Evolutionary conservation across 192 early-diverging fungal species (phyloP).

Genomic region (Geranomyces variabilis): DNA sequence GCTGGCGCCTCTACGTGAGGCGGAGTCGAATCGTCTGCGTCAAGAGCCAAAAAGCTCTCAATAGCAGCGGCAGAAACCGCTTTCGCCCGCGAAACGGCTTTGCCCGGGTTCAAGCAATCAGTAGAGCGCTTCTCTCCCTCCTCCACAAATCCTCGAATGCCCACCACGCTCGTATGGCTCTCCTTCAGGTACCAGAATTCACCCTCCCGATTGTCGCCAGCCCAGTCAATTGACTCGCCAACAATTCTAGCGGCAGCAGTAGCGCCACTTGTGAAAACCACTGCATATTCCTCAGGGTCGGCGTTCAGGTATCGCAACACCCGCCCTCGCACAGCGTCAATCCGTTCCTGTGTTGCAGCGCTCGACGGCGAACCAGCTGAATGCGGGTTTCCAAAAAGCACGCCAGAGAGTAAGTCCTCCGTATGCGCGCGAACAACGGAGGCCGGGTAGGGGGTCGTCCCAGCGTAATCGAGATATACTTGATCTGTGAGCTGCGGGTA

Average conservation of each 20-base stretch:
- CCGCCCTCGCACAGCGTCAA: conserved; percentile 23
- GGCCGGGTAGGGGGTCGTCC: conserved; percentile 31
- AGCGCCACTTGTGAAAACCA: conserved; percentile 79
- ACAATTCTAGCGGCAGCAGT: conserved; percentile 76
- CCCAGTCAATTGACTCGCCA: conserved; percentile 71
- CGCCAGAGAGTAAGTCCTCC: conserved; percentile 21
- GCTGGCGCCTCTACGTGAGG: background rate
- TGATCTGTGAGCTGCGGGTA: conserved; percentile 38
- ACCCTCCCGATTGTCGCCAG: conserved; percentile 14
- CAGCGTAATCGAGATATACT: conserved; percentile 53
- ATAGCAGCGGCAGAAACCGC: background rate
- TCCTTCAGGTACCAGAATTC: conserved; percentile 65
- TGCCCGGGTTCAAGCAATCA: background rate
- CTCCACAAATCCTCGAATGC: conserved; percentile 63
- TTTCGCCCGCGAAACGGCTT: background rate
- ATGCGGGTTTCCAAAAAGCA: conserved; percentile 45
- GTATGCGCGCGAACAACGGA: conserved; percentile 26
- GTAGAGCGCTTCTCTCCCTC: background rate
- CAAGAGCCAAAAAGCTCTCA: background rate
- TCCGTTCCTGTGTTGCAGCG: conserved; percentile 15
- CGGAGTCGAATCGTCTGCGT: background rate
- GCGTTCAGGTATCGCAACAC: conserved; percentile 59
- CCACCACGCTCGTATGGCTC: conserved; percentile 77
- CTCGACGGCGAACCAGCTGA: conserved; percentile 30
- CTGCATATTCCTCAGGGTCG: conserved; percentile 59